Conservation (phyloP, 306 rosid genomes). For the Cucurbita ficifolia region DNA sequence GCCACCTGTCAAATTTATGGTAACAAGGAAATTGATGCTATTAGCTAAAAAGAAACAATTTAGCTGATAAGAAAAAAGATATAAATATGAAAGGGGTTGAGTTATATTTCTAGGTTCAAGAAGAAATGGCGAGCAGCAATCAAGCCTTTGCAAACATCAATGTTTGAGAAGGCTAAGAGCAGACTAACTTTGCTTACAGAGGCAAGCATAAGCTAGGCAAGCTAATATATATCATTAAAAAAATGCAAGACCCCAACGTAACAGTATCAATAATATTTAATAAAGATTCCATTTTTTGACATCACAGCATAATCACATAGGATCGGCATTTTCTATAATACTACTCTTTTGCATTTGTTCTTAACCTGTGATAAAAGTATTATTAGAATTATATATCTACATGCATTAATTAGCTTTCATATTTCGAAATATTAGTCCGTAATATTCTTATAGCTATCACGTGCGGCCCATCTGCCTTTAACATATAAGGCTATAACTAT, state of each 20-base stretch:
- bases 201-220: neutral
- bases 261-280: neutral
- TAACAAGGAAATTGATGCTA: neutral
- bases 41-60: neutral
- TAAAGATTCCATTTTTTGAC: neutral
- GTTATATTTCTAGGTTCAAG: neutral
- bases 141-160: neutral
- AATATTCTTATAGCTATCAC: neutral
- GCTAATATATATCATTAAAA: neutral
- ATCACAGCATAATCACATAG: neutral
- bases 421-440: neutral
- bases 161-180: neutral
- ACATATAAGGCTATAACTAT: neutral
- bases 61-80: neutral
- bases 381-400: neutral
- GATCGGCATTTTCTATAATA: neutral
- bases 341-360: neutral
- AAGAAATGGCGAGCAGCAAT: neutral
- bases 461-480: neutral
- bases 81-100: neutral
- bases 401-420: neutral
- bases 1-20: slow-evolving; percentile 46
- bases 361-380: neutral
- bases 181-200: neutral
- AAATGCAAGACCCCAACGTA: neutral